Base-by-base conservation (phyloP, 2,329 filamentous ascomycete species). In the Exophiala spinifera region DNA sequence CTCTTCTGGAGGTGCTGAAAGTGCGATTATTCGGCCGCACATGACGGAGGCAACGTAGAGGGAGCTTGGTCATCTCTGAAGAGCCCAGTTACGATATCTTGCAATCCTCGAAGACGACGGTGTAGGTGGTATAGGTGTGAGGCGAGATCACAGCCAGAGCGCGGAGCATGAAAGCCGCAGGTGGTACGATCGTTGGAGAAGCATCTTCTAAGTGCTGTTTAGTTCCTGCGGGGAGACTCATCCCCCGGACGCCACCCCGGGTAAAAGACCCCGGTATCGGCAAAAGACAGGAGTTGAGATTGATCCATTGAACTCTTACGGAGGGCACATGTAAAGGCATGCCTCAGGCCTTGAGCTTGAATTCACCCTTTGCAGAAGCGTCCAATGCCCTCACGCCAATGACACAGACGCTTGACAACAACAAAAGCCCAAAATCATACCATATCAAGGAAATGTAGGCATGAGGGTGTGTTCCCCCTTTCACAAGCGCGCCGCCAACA, bases 401-500 rank as follows among this genome's bases (percentile, higher is more conserved):
- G 15, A 63, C 61, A 45, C 62, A 64, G 3, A 65, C 11, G 39
- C 62, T 61, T 10, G 63, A 61, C 3, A 57, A 51, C 52, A 65
- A 50, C 40, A 65, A 45, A 33, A 65, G 58, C 28, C 53, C 62
- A 42, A 63, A 63, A 21, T 65, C 63, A 47, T 64, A 65, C 63
- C 63, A 65, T 21, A 65, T 62, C 34, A 62, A 34, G 7, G 37
- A 65, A 53, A 55, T 66, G 65, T 50, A 60, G 61, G 36, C 53
- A 56, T 57, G 48, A 3, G 57, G 57, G 33, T 48, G 45, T 34
- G 43, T 44, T 4, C 49, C 55, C 10, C 47, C 55, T 42, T 8
- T 65, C 52, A 71, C 62, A 39, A 66, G 52, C 6, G 57, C 59
- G 23, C 65, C 66, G n/a, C 63, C 64, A 8, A 71, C 60, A 3